Evolutionary conservation across 1,139 yeast genomes (phyloP), one percentile per base, ranked within the genome.

Genomic region (Suhomyces anneliseae): DNA sequence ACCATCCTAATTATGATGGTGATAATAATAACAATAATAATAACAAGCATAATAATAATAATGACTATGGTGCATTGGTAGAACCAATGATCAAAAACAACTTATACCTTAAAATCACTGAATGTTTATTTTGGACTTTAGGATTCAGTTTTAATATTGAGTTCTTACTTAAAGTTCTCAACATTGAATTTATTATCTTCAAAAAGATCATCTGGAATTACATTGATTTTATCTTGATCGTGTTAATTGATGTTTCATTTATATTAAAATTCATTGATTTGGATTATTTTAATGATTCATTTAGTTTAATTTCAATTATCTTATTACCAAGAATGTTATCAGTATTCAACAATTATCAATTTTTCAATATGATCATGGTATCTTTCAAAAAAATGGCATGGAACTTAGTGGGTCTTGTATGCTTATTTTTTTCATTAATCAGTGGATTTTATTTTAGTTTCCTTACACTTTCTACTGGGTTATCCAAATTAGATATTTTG

Each of bases 391-490:
- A 74, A 53, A 82, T 82, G 86, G 66, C 76, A 39, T 71, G 79
- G 61, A 83, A 80, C 54, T 69, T 81, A 56, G 60, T 78, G 41
- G 82, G 82, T n/a, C 69, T 82, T 46, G 70, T 79, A 51, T 68
- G 76, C 38, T 69, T 82, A 43, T 77, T 82, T 48, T 64, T 78
- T 27, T 72, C 82, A 38, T 68, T 81, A 53, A 78, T 81, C 2
- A 71, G 79, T 43, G 87, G 87, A 6, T 82, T 82, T 55, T 82
- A 81, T 67, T 74, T 82, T 31, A 76, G 81, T 40, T 79, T 81
- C 53, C 68, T 80, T 48, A 78, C 84, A 1, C 72, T 82, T 52
- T 80, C 83, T 7, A 61, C 69, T 27, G 69, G 71, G 35, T 67
- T 74, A 52, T 55, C 79, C 2, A 74, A 77, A n/a, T 65, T 68